phyloP scores from a whole-genome alignment of 192 early-diverging fungal genomes.

The Coemansia sp. region DNA sequence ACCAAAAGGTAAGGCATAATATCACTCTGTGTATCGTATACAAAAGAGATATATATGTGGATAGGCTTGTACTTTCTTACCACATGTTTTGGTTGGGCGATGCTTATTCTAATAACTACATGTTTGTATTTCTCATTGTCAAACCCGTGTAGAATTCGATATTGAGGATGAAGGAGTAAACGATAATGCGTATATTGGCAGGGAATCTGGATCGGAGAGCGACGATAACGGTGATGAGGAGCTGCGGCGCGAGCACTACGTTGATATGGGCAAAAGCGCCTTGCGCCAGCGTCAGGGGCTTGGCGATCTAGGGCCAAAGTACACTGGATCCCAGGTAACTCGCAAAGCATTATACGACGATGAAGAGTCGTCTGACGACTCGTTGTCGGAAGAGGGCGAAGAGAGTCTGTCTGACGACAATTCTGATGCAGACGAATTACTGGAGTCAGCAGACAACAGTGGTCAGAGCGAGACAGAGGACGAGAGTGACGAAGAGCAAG shows the following conservation, averaged over 20 bases:
- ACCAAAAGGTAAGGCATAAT: slow-evolving; percentile 35
- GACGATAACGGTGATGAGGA: slow-evolving; percentile 55
- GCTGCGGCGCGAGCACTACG: slow-evolving; percentile 65
- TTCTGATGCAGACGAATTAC: neutral
- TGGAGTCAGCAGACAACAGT: neutral
- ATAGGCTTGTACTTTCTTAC: no score
- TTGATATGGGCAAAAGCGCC: slow-evolving; percentile 69
- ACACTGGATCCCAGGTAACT: slow-evolving; percentile 65
- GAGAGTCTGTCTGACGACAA: slow-evolving; percentile 9
- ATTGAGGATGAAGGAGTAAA: slow-evolving; percentile 64
- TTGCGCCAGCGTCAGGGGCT: slow-evolving; percentile 62
- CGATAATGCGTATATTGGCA: slow-evolving; percentile 52
- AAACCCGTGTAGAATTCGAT: slow-evolving; percentile 61
- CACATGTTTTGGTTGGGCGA: no score
- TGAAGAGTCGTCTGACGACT: slow-evolving; percentile 46
- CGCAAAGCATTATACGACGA: slow-evolving; percentile 64
- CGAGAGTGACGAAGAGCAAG: slow-evolving; percentile 32
- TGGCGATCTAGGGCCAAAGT: slow-evolving; percentile 71
- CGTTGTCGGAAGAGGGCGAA: slow-evolving; percentile 17
- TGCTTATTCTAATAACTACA: neutral
- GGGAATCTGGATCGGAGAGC: slow-evolving; percentile 49
- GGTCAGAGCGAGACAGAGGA: slow-evolving; percentile 23
- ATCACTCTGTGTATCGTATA: no score
- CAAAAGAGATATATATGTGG: no score
- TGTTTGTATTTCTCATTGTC: neutral